Evolutionary conservation across 345 rosid genomes (phyloP).

Genomic region (Alliaria petiolata): DNA sequence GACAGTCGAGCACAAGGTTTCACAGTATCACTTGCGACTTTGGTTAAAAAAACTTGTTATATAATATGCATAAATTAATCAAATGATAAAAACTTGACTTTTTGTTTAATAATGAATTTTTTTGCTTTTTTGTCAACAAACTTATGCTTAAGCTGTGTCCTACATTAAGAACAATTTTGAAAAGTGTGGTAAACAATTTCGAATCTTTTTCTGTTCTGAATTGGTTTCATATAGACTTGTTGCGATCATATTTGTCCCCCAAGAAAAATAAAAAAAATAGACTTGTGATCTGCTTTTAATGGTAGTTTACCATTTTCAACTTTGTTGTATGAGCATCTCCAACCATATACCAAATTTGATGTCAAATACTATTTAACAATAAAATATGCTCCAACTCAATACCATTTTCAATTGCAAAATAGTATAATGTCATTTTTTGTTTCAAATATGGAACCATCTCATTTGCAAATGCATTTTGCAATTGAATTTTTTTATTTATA

Average conservation of each 20-base stretch:
- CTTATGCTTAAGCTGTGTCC: background rate
- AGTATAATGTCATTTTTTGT: too few species aligned
- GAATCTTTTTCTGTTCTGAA: background rate
- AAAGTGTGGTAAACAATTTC: background rate
- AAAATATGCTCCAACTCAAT: too few species aligned
- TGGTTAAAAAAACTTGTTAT: background rate
- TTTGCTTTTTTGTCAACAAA: background rate
- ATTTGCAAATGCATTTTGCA: too few species aligned
- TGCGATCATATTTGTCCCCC: too few species aligned
- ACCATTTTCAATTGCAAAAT: too few species aligned
- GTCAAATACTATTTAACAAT: too few species aligned
- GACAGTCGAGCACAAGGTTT: slow-evolving; percentile 39
- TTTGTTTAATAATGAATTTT: background rate
- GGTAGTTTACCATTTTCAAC: background rate
- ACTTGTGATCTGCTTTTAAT: background rate
- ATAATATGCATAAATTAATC: background rate
- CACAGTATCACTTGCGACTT: slow-evolving; percentile 11
- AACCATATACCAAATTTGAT: too few species aligned
- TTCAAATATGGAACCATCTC: too few species aligned
- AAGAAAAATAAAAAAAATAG: background rate
- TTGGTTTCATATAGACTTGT: slow-evolving; percentile 2
- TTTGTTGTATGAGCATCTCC: too few species aligned
- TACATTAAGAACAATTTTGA: background rate
- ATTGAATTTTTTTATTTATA: too few species aligned
- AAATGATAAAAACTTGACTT: background rate